These are phyloP conservation scores for Mimosa bimucronata DNA, from an alignment of 306 rosid genomes.

Conservation along the genomic window DNA sequence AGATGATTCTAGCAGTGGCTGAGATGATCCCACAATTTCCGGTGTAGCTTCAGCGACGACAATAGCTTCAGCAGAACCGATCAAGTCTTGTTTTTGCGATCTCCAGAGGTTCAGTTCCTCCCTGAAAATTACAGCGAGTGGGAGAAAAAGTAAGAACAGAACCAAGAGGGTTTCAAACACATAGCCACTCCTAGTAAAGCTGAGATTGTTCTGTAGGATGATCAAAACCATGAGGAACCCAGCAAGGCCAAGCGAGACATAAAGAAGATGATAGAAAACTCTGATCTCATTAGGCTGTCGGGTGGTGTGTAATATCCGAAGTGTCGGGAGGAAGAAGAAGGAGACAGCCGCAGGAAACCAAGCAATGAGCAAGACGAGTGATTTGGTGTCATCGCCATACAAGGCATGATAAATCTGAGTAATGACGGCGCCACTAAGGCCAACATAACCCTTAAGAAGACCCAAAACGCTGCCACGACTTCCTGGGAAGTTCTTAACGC, in stretches of 20 bases:
- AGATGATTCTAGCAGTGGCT: background rate
- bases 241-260: constrained; percentile 62
- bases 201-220: constrained; percentile 50
- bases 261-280: constrained; percentile 58
- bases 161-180: constrained; percentile 45
- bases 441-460: constrained; percentile 71
- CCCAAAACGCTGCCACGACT: constrained; percentile 75
- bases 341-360: constrained; percentile 70
- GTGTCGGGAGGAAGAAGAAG: constrained; percentile 45
- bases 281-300: constrained; percentile 49
- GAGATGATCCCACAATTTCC: background rate
- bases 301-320: constrained; percentile 39
- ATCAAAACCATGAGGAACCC: constrained; percentile 65
- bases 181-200: constrained; percentile 42
- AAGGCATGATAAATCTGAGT: constrained; percentile 61
- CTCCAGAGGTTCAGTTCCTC: constrained; percentile 53
- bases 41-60: constrained; percentile 31
- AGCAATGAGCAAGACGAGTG: constrained; percentile 61
- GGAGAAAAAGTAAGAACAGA: constrained; percentile 48
- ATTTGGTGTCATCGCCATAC: constrained; percentile 48
- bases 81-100: constrained; percentile 15
- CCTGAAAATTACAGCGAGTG: constrained; percentile 48
- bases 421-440: constrained; percentile 70
- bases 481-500: constrained; percentile 66
- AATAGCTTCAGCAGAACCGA: constrained; percentile 22